These are phyloP conservation scores for Dendrocalamus latiflorus DNA, from an alignment of 202 grass and related monocot species.

Conservation along the genomic window DNA sequence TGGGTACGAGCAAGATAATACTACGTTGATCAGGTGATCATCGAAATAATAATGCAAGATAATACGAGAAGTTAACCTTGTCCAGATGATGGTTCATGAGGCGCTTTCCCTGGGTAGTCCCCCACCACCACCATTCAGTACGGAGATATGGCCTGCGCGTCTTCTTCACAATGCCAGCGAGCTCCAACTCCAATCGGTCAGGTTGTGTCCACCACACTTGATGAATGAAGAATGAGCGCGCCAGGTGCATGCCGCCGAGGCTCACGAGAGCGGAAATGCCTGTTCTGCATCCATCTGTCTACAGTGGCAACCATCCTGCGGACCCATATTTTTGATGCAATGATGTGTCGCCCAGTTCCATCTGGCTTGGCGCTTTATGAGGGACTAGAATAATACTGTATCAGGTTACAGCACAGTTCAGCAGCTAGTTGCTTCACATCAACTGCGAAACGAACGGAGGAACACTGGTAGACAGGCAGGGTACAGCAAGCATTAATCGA, in stretches of 20 bases:
- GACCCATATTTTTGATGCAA: slow-evolving; percentile 33
- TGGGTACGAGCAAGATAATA: slow-evolving; percentile 15
- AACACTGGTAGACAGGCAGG: slow-evolving; percentile 7
- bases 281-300: slow-evolving; percentile 25
- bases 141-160: not conserved
- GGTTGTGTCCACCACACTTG: slow-evolving; percentile 8
- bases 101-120: slow-evolving; percentile 25
- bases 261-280: slow-evolving; percentile 19
- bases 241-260: not conserved
- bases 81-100: slow-evolving; percentile 29
- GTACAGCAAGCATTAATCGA: slow-evolving; percentile 13
- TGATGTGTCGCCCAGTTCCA: slow-evolving; percentile 27
- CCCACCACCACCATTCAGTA: slow-evolving; percentile 21
- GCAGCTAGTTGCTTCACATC: slow-evolving; percentile 28
- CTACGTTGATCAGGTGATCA: not conserved
- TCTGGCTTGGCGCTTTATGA: slow-evolving; percentile 28
- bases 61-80: slow-evolving; percentile 34
- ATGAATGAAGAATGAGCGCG: slow-evolving; percentile 15
- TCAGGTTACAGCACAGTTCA: slow-evolving; percentile 26
- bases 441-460: slow-evolving; percentile 8
- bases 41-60: slow-evolving; percentile 8
- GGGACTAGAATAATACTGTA: slow-evolving; percentile 37
- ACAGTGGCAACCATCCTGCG: slow-evolving; percentile 10
- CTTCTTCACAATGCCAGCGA: slow-evolving; percentile 18
- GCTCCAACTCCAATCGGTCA: not conserved